Base-by-base conservation (phyloP, 495 filamentous ascomycete species). In the Pseudotulostoma volvatum region DNA sequence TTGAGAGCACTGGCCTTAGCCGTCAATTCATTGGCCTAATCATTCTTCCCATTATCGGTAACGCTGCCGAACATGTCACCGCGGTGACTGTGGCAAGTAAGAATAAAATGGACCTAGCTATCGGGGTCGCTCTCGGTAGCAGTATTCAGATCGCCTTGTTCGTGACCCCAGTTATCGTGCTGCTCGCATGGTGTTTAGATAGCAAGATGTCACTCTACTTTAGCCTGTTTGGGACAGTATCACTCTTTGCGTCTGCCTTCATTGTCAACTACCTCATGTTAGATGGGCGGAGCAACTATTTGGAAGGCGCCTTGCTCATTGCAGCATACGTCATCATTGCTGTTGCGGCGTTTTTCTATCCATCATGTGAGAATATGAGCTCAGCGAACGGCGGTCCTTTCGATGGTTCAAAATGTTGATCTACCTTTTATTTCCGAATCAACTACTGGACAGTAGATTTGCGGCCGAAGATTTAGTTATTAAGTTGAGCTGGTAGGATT, bases 61-160 rank as follows among this genome's bases (percentile, higher is more conserved):
- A 93, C 46, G 85, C 86, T 1, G 86, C 85, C 0, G 85, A 93
- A 63, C 85, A 93, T 64, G 80, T 90, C 4, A 93, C 84, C 1
- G 83, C 86, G 1, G 81, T 93, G 28, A 81, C 75, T 18, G 84
- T 93, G 5, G 85, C 86, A 4, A 70, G 72, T 44, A 94, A 93
- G 66, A 93, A 93, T 61, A 94, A 94, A 64, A 92, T 93, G 85
- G 85, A 94, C 63, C 64, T 93, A 18, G 79, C 86, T 0, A 92
- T 94, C 44, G 85, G 83, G 47, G 82, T 93, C 18, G 85, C 85
- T 3, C 76, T 93, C 14, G 86, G 86, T 9, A 81, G 74, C 35
- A 85, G 78, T 45, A 92, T 94, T 51, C 86, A 93, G 57, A 67
- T 67, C 32, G 82, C 86, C 16, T 70, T 94, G 38, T 93, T 94